These are phyloP conservation scores for Rhizopus microsporus DNA, from an alignment of 371 early-diverging fungal species.

Conservation along the genomic window DNA sequence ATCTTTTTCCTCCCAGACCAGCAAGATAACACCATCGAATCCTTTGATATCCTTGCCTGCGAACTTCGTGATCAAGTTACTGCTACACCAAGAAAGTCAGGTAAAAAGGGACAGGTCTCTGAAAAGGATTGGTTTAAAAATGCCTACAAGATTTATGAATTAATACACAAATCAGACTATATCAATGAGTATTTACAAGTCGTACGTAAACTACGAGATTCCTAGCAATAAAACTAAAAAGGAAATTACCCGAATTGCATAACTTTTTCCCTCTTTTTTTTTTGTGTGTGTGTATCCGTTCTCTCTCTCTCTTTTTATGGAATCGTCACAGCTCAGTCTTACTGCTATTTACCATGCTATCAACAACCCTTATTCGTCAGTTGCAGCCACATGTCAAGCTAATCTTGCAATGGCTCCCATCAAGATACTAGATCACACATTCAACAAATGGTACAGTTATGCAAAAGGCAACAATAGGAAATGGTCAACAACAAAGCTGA, in stretches of 20 bases:
- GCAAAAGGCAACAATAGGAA: not conserved
- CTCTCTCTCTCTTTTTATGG: not conserved
- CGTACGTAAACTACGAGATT: conserved; percentile 23
- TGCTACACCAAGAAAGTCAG: conserved; percentile 45
- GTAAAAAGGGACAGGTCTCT: conserved; percentile 52
- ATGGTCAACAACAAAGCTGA: conserved; percentile 17
- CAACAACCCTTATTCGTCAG: conserved; percentile 8
- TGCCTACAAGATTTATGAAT: conserved; percentile 43
- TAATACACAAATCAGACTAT: conserved; percentile 45
- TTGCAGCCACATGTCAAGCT: not conserved
- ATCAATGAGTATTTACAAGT: conserved; percentile 34
- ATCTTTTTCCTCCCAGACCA: conserved; percentile 30
- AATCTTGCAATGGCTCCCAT: conserved; percentile 5
- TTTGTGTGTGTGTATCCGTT: not conserved
- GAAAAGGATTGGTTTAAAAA: conserved; percentile 55
- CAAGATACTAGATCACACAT: conserved; percentile 15
- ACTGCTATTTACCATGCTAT: conserved; percentile 11
- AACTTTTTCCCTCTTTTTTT: not conserved
- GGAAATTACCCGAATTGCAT: too few relatives aligned
- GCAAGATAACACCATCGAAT: conserved; percentile 19
- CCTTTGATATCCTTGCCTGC: conserved; percentile 33
- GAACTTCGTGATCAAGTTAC: conserved; percentile 52
- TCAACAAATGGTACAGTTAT: conserved; percentile 14
- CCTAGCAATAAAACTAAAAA: conserved; percentile 2
- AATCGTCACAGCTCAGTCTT: conserved; percentile 8